Evolutionary conservation across 371 early-diverging fungal genomes (phyloP).

Genomic region (Zopfochytrium polystomum): DNA sequence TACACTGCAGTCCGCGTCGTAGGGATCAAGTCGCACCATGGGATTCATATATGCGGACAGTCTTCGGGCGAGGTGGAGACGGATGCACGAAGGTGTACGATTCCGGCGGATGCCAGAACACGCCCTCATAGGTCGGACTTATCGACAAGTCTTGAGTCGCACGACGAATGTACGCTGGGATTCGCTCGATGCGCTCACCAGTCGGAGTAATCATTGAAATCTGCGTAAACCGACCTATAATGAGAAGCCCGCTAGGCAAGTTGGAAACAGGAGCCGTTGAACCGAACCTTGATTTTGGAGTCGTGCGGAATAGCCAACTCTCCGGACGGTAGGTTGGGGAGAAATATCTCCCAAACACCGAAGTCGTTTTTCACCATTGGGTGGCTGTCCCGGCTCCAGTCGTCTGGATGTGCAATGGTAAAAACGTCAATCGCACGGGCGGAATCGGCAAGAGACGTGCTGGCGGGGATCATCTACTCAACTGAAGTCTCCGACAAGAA

Average conservation of each 20-base stretch:
- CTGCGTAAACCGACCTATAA: constrained; percentile 33
- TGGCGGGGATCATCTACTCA: no score
- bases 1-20: not conserved
- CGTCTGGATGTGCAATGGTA: constrained; percentile 47
- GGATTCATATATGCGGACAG: constrained; percentile 86
- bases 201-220: constrained; percentile 66
- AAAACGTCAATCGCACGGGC: not conserved
- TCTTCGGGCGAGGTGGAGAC: constrained; percentile 60
- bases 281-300: constrained; percentile 78
- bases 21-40: constrained; percentile 49
- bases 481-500: constrained; percentile 92
- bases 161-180: constrained; percentile 85
- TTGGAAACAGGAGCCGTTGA: not conserved
- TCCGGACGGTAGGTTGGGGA: constrained; percentile 65
- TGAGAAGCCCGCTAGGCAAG: no score
- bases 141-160: constrained; percentile 81
- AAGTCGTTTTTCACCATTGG: constrained; percentile 72
- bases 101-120: constrained; percentile 87
- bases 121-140: constrained; percentile 80
- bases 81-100: constrained; percentile 71
- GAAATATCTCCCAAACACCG: constrained; percentile 74
- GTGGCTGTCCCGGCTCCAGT: constrained; percentile 75
- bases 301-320: constrained; percentile 73
- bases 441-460: constrained; percentile 1
- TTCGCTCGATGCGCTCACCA: constrained; percentile 80